phyloP scores from a whole-genome alignment of 2,329 filamentous ascomycete species.

The Talaromyces marneffei region DNA sequence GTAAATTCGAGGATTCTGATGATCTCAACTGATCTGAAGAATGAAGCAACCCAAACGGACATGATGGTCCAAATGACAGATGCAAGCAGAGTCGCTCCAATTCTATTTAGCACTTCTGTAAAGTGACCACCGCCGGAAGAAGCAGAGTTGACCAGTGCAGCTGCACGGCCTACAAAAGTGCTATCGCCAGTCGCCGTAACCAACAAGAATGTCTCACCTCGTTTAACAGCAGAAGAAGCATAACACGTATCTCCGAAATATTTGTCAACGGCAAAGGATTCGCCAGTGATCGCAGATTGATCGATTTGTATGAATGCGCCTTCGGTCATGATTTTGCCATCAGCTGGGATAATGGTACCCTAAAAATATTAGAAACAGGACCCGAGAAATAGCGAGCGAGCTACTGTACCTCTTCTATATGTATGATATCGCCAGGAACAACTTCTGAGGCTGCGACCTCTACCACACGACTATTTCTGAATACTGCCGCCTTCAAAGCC shows the following conservation, averaged over 20 bases:
- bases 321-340: slow-evolving; percentile 78
- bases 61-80: slow-evolving; percentile 76
- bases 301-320: slow-evolving; percentile 83
- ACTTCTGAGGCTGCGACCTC: slow-evolving; percentile 79
- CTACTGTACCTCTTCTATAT: slow-evolving; percentile 64
- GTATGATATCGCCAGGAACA: slow-evolving; percentile 83
- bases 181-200: slow-evolving; percentile 81
- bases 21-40: slow-evolving; percentile 80
- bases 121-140: slow-evolving; percentile 74
- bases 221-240: slow-evolving; percentile 82
- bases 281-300: slow-evolving; percentile 85
- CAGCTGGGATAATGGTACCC: slow-evolving; percentile 85
- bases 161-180: slow-evolving; percentile 84
- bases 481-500: slow-evolving; percentile 78
- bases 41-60: slow-evolving; percentile 77
- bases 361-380: slow-evolving; percentile 16
- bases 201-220: slow-evolving; percentile 78
- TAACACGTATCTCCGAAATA: slow-evolving; percentile 75
- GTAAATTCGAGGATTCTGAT: slow-evolving; percentile 77
- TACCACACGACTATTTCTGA: slow-evolving; percentile 70
- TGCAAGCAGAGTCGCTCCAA: slow-evolving; percentile 72
- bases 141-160: slow-evolving; percentile 75
- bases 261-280: slow-evolving; percentile 88
- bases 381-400: not conserved
- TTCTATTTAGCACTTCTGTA: slow-evolving; percentile 83